Evolutionary conservation across 495 filamentous ascomycete genomes (phyloP).

Genomic region (Daldinia vernicosa): DNA sequence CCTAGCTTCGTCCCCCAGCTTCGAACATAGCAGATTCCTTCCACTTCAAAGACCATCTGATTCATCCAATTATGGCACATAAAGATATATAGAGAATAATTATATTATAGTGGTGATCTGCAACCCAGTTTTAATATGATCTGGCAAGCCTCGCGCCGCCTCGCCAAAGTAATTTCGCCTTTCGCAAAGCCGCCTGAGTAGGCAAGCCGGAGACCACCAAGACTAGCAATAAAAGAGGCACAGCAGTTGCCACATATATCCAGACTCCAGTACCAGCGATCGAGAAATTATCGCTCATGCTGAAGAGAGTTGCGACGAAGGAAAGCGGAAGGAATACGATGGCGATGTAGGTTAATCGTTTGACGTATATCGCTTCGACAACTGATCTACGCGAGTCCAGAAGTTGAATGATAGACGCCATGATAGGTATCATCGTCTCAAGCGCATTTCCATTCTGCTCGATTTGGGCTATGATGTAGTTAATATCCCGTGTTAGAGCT

Average conservation of each 20-base stretch:
- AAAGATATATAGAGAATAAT: background rate
- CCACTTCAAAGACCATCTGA: no score
- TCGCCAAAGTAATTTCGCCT: background rate
- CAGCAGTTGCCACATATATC: conserved; percentile 11
- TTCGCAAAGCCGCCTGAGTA: background rate
- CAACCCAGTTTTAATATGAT: background rate
- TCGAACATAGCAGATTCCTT: no score
- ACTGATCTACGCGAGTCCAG: conserved; percentile 37
- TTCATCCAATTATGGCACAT: background rate
- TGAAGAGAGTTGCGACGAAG: conserved; percentile 50
- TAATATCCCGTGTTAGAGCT: conserved; percentile 25
- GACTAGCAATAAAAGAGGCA: conserved; percentile 13
- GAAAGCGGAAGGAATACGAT: conserved; percentile 52
- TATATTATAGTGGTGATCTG: background rate
- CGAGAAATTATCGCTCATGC: conserved; percentile 42
- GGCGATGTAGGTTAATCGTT: conserved; percentile 48
- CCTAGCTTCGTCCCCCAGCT: no score
- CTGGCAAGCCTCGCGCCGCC: background rate
- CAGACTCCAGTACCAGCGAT: conserved; percentile 9
- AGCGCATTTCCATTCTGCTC: conserved; percentile 34
- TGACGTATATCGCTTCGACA: conserved; percentile 47
- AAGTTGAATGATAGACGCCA: conserved; percentile 46
- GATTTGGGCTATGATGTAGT: conserved; percentile 28
- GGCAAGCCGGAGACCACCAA: background rate
- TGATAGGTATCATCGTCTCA: conserved; percentile 44